Percentiles rank a stretch among this genome's conserved stretches.
These are phyloP conservation scores for Leptomonas pyrrhocoris DNA, from an alignment of 208 protist genomes.

Conservation along the genomic window DNA sequence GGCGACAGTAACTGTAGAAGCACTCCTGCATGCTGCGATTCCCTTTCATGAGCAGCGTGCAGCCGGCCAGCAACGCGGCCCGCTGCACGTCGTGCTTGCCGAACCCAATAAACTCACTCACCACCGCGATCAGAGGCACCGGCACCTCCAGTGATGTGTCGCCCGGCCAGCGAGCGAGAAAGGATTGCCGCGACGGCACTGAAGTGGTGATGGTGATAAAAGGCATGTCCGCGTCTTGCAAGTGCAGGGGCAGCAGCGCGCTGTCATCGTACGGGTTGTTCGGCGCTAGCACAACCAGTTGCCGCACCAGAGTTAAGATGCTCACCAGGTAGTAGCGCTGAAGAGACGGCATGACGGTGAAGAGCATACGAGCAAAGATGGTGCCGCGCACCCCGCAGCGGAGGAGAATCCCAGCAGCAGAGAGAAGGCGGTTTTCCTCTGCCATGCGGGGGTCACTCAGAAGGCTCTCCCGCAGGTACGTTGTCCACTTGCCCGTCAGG, in stretches of 20 bases:
- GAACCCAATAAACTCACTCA: conserved; percentile 41
- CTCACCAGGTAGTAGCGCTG: conserved; percentile 14
- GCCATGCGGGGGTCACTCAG: conserved; percentile 8
- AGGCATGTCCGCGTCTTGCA: conserved; percentile 32
- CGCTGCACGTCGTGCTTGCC: conserved; percentile 35
- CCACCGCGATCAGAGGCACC: conserved; percentile 42
- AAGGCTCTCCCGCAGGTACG: conserved; percentile 5
- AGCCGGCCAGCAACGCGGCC: conserved; percentile 35
- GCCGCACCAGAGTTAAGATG: conserved; percentile 46
- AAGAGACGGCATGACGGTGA: conserved; percentile 37
- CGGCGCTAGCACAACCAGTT: conserved; percentile 40
- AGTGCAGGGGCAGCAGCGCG: conserved; percentile 30
- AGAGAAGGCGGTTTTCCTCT: conserved; percentile 36
- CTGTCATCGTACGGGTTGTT: conserved; percentile 49
- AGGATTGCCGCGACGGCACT: conserved; percentile 32
- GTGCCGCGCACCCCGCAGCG: conserved; percentile 45
- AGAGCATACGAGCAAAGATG: conserved; percentile 39
- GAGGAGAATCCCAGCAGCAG: conserved; percentile 46
- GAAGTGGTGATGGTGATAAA: conserved; percentile 30
- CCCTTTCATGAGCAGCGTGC: conserved; percentile 40
- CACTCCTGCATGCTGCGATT: conserved; percentile 59
- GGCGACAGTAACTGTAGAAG: conserved; percentile 40
- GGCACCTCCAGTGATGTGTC: conserved; percentile 45
- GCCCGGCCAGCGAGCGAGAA: conserved; percentile 40
- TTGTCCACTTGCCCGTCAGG: conserved; percentile 26